Evolutionary conservation across 345 rosid species (phyloP).

Genomic region (Boechera retrofracta): DNA sequence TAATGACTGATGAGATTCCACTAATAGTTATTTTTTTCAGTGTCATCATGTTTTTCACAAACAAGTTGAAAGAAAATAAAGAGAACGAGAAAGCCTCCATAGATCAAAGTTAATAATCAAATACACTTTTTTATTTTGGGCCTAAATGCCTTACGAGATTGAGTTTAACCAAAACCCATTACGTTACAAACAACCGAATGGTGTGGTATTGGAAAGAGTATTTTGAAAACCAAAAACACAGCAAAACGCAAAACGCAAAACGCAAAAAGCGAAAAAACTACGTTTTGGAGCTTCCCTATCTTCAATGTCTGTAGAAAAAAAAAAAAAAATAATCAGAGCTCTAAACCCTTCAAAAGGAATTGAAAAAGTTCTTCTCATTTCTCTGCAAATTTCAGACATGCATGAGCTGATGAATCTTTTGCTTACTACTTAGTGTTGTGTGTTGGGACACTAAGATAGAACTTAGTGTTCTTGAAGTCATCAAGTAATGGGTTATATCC

Average conservation of each 20-base stretch:
- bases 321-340: background rate
- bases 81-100: background rate
- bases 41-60: background rate
- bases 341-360: conserved; percentile 1
- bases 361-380: background rate
- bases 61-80: background rate
- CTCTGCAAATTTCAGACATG: conserved; percentile 26
- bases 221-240: background rate
- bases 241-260: background rate
- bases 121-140: background rate
- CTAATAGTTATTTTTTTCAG: conserved; percentile 1
- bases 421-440: conserved; percentile 71
- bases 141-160: background rate
- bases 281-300: background rate
- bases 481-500: conserved; percentile 94
- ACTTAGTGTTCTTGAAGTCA: conserved; percentile 93
- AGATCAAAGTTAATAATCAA: too few species aligned
- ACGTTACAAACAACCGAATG: background rate
- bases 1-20: background rate
- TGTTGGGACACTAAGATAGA: conserved; percentile 93
- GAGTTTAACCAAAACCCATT: background rate
- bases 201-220: background rate
- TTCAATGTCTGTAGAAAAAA: background rate
- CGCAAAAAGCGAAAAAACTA: background rate
- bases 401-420: conserved; percentile 29